Evolutionary conservation across 331 rosid genomes (phyloP).

Genomic region (Acacia pycnantha): DNA sequence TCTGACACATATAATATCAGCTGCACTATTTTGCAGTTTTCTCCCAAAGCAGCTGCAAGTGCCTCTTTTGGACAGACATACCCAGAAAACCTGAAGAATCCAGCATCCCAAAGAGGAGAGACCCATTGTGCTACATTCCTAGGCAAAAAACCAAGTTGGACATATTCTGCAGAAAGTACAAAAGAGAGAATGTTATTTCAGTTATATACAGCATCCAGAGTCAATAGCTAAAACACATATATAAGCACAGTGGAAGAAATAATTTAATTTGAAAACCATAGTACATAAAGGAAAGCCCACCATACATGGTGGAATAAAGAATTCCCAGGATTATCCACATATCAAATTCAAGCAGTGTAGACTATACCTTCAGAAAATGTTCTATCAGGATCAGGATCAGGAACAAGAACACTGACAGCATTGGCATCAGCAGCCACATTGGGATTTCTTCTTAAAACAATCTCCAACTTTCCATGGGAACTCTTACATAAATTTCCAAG

Average conservation of each 20-base stretch:
- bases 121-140: constrained; percentile 75
- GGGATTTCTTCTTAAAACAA: constrained; percentile 60
- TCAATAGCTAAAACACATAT: constrained; percentile 18
- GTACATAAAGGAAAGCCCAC: constrained; percentile 9
- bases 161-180: constrained; percentile 41
- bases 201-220: constrained; percentile 20
- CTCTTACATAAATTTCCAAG: constrained; percentile 49
- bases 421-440: constrained; percentile 64
- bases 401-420: constrained; percentile 70
- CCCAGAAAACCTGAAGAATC: constrained; percentile 66
- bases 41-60: constrained; percentile 68
- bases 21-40: constrained; percentile 50
- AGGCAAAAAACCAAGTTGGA: constrained; percentile 80
- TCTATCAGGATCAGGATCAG: constrained; percentile 47
- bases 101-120: constrained; percentile 82
- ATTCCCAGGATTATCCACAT: not conserved
- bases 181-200: constrained; percentile 17
- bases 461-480: constrained; percentile 39
- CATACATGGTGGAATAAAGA: constrained; percentile 17
- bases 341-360: constrained; percentile 28
- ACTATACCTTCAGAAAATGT: constrained; percentile 56
- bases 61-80: constrained; percentile 69
- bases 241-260: not conserved
- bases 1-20: constrained; percentile 53
- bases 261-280: constrained; percentile 23